A percentile compares a stretch with the other conserved stretches of the same genome.
phyloP scores from a whole-genome alignment of 2,329 filamentous ascomycete species.

The Fusarium liriodendri region DNA sequence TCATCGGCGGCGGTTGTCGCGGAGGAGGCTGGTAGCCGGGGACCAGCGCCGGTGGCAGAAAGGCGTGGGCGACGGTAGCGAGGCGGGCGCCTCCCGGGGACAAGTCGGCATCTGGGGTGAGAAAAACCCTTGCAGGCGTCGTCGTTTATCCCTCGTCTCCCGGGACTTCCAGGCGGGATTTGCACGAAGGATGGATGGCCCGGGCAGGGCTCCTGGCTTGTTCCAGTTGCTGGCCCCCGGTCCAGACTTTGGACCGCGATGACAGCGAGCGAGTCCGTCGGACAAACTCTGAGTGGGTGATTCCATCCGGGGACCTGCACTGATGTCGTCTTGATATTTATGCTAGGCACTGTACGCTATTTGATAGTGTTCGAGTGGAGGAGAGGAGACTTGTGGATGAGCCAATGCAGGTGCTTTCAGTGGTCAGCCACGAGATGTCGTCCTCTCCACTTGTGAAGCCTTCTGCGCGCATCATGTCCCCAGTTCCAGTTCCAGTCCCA shows the following conservation, averaged over 20 bases:
- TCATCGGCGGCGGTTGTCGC: conserved; percentile 41
- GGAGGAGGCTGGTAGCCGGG: conserved; percentile 22
- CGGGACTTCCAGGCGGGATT: conserved; percentile 24
- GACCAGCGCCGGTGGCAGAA: conserved; percentile 4
- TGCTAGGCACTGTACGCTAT: background rate
- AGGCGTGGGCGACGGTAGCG: conserved; percentile 19
- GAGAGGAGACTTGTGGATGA: conserved; percentile 13
- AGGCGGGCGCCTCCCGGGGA: conserved; percentile 30
- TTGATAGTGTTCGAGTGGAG: conserved; percentile 16
- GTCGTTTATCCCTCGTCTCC: conserved; percentile 31
- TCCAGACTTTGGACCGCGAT: conserved; percentile 9
- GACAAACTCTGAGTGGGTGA: background rate
- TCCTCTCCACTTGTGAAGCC: conserved; percentile 25
- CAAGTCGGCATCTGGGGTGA: conserved; percentile 38
- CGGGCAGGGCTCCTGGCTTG: background rate
- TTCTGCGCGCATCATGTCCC: conserved; percentile 4
- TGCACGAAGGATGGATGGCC: conserved; percentile 1
- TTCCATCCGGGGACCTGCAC: background rate
- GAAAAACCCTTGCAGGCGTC: conserved; percentile 32
- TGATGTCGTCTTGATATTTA: background rate
- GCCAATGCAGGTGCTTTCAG: conserved; percentile 35
- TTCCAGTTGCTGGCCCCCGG: background rate
- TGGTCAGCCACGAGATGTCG: conserved; percentile 29
- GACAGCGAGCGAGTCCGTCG: background rate
- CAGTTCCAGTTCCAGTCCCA: conserved; percentile 15